These are phyloP conservation scores for Haberlea rhodopensis DNA, from an alignment of 257 asterid species.

Conservation along the genomic window DNA sequence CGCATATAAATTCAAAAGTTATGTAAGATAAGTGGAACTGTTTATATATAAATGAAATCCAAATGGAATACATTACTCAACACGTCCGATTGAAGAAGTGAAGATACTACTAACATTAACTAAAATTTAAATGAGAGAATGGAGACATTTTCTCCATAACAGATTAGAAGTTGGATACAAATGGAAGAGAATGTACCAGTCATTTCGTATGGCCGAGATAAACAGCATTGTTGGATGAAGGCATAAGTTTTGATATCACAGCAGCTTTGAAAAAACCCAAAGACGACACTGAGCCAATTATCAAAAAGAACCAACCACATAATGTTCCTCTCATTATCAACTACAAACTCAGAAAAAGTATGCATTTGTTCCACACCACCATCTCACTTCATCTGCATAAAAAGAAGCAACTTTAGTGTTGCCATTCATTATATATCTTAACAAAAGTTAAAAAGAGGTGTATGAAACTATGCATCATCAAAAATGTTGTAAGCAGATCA, in stretches of 20 bases:
- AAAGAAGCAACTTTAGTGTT: background rate
- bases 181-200: slow-evolving; percentile 39
- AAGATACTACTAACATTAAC: background rate
- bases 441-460: too few relatives aligned
- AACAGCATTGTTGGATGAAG: slow-evolving; percentile 45
- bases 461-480: background rate
- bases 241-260: slow-evolving; percentile 53
- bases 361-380: slow-evolving; percentile 24
- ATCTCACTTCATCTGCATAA: slow-evolving; percentile 24
- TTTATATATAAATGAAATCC: too few relatives aligned
- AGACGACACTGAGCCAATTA: slow-evolving; percentile 42
- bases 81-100: background rate
- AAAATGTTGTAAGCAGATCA: background rate
- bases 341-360: slow-evolving; percentile 21
- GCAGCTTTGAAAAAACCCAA: slow-evolving; percentile 47
- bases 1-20: too few relatives aligned
- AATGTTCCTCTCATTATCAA: slow-evolving; percentile 36
- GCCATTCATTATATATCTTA: background rate
- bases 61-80: too few relatives aligned
- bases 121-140: too few relatives aligned
- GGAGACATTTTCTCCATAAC: background rate
- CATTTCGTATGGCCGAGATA: slow-evolving; percentile 53
- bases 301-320: slow-evolving; percentile 53
- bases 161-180: background rate
- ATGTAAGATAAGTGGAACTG: too few relatives aligned